Conservation (phyloP, 352 stramenopile genomes). For the Pythium volutum region DNA sequence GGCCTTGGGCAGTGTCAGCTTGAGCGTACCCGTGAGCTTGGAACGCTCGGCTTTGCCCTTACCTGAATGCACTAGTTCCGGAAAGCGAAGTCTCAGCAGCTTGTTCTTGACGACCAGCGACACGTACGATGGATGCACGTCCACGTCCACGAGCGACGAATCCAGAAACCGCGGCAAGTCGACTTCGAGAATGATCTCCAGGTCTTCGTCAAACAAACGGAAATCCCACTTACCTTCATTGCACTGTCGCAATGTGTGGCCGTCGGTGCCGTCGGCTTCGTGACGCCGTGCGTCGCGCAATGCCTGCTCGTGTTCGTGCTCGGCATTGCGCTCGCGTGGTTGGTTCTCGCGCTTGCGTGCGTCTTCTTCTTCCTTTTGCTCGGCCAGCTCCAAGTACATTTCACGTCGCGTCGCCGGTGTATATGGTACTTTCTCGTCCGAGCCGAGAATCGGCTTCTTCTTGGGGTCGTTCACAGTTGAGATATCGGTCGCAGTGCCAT, state of each 20-base stretch:
- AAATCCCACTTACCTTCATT: constrained; percentile 93
- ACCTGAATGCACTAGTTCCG: constrained; percentile 54
- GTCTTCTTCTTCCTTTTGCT: constrained; percentile 93
- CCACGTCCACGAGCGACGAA: constrained; percentile 92
- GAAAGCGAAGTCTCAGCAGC: constrained; percentile 59
- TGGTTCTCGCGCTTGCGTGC: constrained; percentile 70
- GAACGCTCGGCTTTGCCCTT: constrained; percentile 51
- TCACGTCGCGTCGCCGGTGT: constrained; percentile 59
- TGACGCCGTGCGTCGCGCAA: constrained; percentile 34
- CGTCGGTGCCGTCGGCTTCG: constrained; percentile 25
- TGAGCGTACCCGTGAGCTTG: constrained; percentile 45
- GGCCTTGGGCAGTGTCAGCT: constrained; percentile 55
- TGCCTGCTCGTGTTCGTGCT: constrained; percentile 76
- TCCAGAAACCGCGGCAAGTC: constrained; percentile 87
- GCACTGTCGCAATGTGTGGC: constrained; percentile 69
- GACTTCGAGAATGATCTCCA: constrained; percentile 76
- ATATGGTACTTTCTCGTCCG: constrained; percentile 61
- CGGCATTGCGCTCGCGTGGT: constrained; percentile 83
- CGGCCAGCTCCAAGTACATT: constrained; percentile 92
- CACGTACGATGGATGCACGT: constrained; percentile 92
- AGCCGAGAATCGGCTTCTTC: constrained; percentile 41
- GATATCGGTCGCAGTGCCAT: constrained; percentile 41
- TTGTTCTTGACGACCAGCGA: constrained; percentile 94
- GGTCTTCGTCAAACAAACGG: constrained; percentile 50
- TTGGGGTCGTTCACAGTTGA: constrained; percentile 27